Evolutionary conservation across 2,329 filamentous ascomycete genomes (phyloP).

Genomic region (Fusarium cyanostomum): DNA sequence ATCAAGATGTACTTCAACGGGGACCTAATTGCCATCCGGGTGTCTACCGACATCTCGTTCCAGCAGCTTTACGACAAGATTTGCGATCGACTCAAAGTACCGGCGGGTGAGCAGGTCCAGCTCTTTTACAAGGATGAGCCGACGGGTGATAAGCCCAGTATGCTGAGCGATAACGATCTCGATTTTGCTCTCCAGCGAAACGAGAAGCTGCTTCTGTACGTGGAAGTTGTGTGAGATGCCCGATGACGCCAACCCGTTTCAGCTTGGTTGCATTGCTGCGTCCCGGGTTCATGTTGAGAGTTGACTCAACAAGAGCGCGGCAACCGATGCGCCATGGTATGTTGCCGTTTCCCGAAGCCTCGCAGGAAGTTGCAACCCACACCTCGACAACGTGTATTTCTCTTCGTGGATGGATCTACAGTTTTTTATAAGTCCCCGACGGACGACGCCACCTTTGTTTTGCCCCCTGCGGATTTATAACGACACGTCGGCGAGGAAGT

Average conservation of each 20-base stretch:
- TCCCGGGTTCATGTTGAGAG: slow-evolving; percentile 20
- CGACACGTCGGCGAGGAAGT: slow-evolving; percentile 40
- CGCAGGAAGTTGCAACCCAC: slow-evolving; percentile 13
- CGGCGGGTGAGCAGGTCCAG: slow-evolving; percentile 72
- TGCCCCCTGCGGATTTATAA: slow-evolving; percentile 36
- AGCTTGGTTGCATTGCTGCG: slow-evolving; percentile 28
- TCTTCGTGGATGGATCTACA: slow-evolving; percentile 30
- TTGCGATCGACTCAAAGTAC: slow-evolving; percentile 81
- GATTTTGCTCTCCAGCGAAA: slow-evolving; percentile 83
- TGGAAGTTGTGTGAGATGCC: slow-evolving; percentile 60
- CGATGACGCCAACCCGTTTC: slow-evolving; percentile 33
- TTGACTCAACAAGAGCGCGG: slow-evolving; percentile 9
- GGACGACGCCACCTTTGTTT: slow-evolving; percentile 25
- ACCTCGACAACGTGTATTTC: slow-evolving; percentile 14
- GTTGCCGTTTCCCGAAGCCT: slow-evolving; percentile 13
- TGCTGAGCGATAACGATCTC: slow-evolving; percentile 84
- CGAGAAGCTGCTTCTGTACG: slow-evolving; percentile 84
- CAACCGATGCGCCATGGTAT: slow-evolving; percentile 6
- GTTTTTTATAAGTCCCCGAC: slow-evolving; percentile 29
- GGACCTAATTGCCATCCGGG: slow-evolving; percentile 90
- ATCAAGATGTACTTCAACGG: slow-evolving; percentile 95
- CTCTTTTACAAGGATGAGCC: slow-evolving; percentile 89
- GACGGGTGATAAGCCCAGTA: slow-evolving; percentile 75
- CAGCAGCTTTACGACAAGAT: slow-evolving; percentile 85
- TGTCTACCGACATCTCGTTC: slow-evolving; percentile 82